These are phyloP conservation scores for Vigna trinervia DNA, from an alignment of 306 rosid genomes.

Conservation along the genomic window DNA sequence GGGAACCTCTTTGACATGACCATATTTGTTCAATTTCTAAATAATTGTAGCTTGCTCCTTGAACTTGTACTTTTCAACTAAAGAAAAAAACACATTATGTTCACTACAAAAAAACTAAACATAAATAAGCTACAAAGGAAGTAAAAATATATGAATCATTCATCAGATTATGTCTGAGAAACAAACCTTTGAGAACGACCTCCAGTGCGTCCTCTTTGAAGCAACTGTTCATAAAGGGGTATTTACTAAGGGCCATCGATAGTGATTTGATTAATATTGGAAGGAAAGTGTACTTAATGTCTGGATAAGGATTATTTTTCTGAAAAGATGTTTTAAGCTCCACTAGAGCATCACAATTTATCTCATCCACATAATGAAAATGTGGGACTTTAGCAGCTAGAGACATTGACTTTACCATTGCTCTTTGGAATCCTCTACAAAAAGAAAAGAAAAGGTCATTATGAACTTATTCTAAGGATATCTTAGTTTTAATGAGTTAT, in stretches of 20 bases:
- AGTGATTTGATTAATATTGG: slow-evolving; percentile 83
- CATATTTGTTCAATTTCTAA: neutral
- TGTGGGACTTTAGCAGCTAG: slow-evolving; percentile 92
- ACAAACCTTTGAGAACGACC: slow-evolving; percentile 81
- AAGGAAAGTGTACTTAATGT: slow-evolving; percentile 87
- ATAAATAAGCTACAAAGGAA: slow-evolving; percentile 14
- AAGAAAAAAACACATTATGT: neutral
- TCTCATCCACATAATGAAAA: slow-evolving; percentile 91
- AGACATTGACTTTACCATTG: slow-evolving; percentile 88
- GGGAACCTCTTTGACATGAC: neutral
- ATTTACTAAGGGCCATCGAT: slow-evolving; percentile 78
- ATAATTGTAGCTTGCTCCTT: slow-evolving; percentile 2
- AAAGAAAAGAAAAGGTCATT: slow-evolving; percentile 26
- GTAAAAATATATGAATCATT: slow-evolving; percentile 15
- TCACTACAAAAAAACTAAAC: slow-evolving; percentile 15
- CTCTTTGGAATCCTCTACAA: slow-evolving; percentile 88
- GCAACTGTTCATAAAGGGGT: slow-evolving; percentile 82
- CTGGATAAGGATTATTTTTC: slow-evolving; percentile 66
- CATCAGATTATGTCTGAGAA: slow-evolving; percentile 26
- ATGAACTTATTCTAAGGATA: slow-evolving; percentile 13
- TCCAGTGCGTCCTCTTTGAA: slow-evolving; percentile 82
- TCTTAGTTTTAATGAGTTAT: slow-evolving; percentile 7
- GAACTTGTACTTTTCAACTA: neutral
- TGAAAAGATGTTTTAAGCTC: slow-evolving; percentile 83
- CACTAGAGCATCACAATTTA: slow-evolving; percentile 74